Percentiles rank a stretch among this genome's conserved stretches.
These are phyloP conservation scores for Coniochaeta ligniaria DNA, from an alignment of 2,329 filamentous ascomycete species.

Conservation along the genomic window DNA sequence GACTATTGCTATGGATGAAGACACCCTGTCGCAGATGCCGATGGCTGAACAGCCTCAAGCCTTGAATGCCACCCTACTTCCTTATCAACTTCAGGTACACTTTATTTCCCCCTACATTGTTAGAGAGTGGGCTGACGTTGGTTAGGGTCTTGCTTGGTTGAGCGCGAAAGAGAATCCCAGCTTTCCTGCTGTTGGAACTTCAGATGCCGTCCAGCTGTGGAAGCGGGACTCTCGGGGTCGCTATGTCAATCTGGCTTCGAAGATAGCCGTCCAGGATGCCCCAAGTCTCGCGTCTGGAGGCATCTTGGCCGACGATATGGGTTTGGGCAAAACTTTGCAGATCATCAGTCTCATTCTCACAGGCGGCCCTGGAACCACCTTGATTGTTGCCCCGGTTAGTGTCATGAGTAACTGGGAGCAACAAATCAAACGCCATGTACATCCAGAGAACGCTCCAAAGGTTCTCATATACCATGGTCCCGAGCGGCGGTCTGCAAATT, in stretches of 20 bases:
- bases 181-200: slow-evolving; percentile 50
- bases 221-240: slow-evolving; percentile 39
- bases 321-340: slow-evolving; percentile 82
- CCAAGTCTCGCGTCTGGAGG: slow-evolving; percentile 70
- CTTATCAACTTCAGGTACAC: slow-evolving; percentile 61
- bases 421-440: slow-evolving; percentile 68
- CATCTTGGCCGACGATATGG: slow-evolving; percentile 90
- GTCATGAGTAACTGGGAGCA: slow-evolving; percentile 90
- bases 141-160: slow-evolving; percentile 74
- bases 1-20: slow-evolving; percentile 64
- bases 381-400: slow-evolving; percentile 75
- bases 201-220: slow-evolving; percentile 72
- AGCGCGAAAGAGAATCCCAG: slow-evolving; percentile 64
- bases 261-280: slow-evolving; percentile 49
- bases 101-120: slow-evolving; percentile 20
- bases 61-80: slow-evolving; percentile 62
- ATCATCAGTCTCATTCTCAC: slow-evolving; percentile 71
- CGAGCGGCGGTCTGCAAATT: slow-evolving; percentile 44
- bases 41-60: slow-evolving; percentile 60
- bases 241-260: slow-evolving; percentile 65
- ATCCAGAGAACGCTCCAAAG: slow-evolving; percentile 51
- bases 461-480: slow-evolving; percentile 69
- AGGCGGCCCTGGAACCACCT: slow-evolving; percentile 51
- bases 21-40: slow-evolving; percentile 63
- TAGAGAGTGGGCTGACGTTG: slow-evolving; percentile 7